Conservation (phyloP, 2,329 filamentous ascomycete species). For the Phialophora tarda region DNA sequence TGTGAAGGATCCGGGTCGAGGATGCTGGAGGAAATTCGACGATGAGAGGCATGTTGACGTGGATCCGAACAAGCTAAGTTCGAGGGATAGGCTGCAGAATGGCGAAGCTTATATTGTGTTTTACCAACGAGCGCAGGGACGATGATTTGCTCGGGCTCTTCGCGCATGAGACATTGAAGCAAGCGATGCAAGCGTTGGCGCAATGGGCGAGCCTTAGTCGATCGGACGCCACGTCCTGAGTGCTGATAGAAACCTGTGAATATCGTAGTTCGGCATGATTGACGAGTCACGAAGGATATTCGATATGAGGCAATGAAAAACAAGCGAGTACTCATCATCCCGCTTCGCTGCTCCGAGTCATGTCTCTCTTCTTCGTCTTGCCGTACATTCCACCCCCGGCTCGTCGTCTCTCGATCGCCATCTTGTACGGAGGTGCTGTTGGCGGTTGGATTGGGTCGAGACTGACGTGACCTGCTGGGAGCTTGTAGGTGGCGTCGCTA, state of each 20-base stretch:
- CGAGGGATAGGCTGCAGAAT: conserved; percentile 62
- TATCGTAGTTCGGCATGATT: not conserved
- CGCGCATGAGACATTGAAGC: conserved; percentile 5
- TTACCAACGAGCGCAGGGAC: conserved; percentile 58
- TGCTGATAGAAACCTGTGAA: not conserved
- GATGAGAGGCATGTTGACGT: conserved; percentile 63
- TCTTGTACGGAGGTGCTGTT: conserved; percentile 92
- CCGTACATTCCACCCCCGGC: conserved; percentile 76
- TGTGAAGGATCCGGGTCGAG: conserved; percentile 64
- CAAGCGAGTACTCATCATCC: not conserved
- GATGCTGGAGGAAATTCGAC: conserved; percentile 67
- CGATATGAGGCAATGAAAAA: not conserved
- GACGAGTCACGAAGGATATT: not conserved
- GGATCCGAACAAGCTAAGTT: conserved; percentile 58
- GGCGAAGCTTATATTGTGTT: conserved; percentile 71
- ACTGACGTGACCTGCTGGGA: conserved; percentile 84
- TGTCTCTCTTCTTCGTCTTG: conserved; percentile 61
- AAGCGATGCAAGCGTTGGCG: conserved; percentile 4
- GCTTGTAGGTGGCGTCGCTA: conserved; percentile 85
- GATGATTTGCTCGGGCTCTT: conserved; percentile 2
- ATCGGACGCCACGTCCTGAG: not conserved
- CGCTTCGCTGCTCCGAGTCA: not conserved
- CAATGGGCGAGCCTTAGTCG: not conserved
- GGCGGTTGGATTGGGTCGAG: conserved; percentile 93
- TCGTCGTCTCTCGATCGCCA: conserved; percentile 82